Percentiles rank a stretch among this genome's conserved stretches.
Conservation (phyloP, 176 grass and related monocot genomes). For the Carex pumila region DNA sequence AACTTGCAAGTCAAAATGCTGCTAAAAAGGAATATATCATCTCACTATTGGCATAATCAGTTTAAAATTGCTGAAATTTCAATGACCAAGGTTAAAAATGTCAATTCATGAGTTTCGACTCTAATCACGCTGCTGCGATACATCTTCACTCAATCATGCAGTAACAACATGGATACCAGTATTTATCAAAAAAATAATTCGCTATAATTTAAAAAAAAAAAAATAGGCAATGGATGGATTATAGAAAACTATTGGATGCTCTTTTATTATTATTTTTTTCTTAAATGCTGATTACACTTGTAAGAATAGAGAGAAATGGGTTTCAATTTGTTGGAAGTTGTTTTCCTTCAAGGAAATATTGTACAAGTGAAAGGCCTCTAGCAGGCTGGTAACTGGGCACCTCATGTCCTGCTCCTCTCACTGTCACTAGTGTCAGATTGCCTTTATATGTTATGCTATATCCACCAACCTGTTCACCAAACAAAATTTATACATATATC, state of each 20-base stretch:
- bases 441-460: conserved; percentile 45
- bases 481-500: conserved; percentile 9
- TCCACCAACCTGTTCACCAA: conserved; percentile 61
- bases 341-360: conserved; percentile 44
- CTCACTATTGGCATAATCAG: not conserved
- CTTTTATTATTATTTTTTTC: not conserved
- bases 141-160: not conserved
- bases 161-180: not conserved
- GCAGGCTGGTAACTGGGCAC: conserved; percentile 66
- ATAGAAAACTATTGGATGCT: not conserved
- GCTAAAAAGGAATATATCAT: not conserved
- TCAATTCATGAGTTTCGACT: not conserved
- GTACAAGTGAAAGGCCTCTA: conserved; percentile 46
- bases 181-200: not conserved
- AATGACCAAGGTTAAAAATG: no score
- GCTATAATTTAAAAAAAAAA: not conserved
- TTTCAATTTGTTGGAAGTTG: conserved; percentile 20
- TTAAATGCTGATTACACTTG: not conserved
- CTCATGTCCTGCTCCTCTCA: conserved; percentile 86
- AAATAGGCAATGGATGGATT: not conserved
- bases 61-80: no score
- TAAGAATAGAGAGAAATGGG: not conserved
- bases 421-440: conserved; percentile 68
- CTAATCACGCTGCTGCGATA: not conserved
- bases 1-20: not conserved